Conservation (phyloP, 495 filamentous ascomycete species). For the Xylaria venustula region DNA sequence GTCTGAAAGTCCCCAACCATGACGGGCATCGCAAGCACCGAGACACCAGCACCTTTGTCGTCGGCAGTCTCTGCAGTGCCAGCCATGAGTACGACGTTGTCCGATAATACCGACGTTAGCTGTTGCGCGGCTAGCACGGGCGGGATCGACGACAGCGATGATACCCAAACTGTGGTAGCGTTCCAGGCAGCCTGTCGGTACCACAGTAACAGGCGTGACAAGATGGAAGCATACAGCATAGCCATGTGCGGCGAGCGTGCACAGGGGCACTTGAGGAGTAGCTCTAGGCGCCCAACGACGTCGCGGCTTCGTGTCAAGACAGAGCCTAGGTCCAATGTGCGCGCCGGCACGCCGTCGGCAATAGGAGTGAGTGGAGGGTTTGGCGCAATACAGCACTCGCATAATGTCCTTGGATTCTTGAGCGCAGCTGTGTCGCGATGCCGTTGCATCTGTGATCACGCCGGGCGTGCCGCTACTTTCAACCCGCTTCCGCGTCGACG, state of each 20-base stretch:
- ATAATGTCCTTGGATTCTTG: background rate
- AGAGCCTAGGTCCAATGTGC: constrained; percentile 21
- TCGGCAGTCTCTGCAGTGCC: constrained; percentile 9
- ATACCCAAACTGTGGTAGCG: constrained; percentile 8
- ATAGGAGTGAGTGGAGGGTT: constrained; percentile 13
- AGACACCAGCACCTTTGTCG: constrained; percentile 17
- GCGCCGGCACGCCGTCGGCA: constrained; percentile 13
- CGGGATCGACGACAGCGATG: constrained; percentile 4
- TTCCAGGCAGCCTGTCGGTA: constrained; percentile 33
- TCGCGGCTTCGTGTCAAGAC: constrained; percentile 32
- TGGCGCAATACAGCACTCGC: background rate
- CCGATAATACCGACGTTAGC: constrained; percentile 7
- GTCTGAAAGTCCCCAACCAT: constrained; percentile 22
- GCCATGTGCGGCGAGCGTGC: constrained; percentile 26
- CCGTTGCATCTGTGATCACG: background rate
- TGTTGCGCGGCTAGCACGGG: constrained; percentile 6
- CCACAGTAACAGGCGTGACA: constrained; percentile 32
- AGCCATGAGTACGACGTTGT: constrained; percentile 6
- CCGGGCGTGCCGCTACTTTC: background rate
- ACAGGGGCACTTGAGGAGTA: constrained; percentile 29
- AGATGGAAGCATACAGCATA: constrained; percentile 34
- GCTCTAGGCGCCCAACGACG: constrained; percentile 26
- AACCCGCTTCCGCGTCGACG: background rate
- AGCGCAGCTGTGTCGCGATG: background rate
- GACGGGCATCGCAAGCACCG: constrained; percentile 17